Evolutionary conservation across 2,329 filamentous ascomycete genomes (phyloP).

Genomic region (Colletotrichum gigasporum): DNA sequence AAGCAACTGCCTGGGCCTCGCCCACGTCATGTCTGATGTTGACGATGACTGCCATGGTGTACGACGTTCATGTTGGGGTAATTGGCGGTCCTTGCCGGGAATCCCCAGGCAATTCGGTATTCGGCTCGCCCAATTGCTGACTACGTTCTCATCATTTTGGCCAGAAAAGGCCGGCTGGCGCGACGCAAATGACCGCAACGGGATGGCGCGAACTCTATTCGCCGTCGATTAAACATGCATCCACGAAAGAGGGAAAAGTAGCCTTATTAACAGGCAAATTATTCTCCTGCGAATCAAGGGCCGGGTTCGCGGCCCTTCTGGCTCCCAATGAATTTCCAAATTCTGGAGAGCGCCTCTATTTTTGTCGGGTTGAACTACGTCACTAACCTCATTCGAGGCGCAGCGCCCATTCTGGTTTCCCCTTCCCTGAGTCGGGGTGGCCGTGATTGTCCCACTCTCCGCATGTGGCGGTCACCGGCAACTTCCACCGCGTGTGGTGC

Average conservation of each 20-base stretch:
- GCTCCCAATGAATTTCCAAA: not conserved
- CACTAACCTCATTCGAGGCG: conserved; percentile 4
- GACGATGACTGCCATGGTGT: not conserved
- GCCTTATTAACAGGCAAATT: not conserved
- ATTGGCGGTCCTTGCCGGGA: conserved; percentile 12
- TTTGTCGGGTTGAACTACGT: conserved; percentile 12
- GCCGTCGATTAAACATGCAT: not conserved
- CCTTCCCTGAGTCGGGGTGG: conserved; percentile 9
- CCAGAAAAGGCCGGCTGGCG: conserved; percentile 1
- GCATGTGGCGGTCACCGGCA: conserved; percentile 24
- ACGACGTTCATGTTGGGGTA: conserved; percentile 1
- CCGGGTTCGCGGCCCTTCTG: not conserved
- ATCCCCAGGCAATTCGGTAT: conserved; percentile 21
- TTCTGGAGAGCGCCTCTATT: conserved; percentile 1
- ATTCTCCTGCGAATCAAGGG: not conserved
- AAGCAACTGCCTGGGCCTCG: not conserved
- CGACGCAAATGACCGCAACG: not conserved
- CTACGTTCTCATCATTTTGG: not conserved
- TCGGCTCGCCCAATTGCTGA: conserved; percentile 20
- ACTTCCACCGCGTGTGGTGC: not conserved
- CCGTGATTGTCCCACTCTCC: conserved; percentile 15
- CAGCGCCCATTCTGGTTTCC: not conserved
- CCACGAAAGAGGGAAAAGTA: not conserved
- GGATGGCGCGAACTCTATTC: not conserved
- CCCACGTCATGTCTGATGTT: not conserved